phyloP scores from a whole-genome alignment of 2,329 filamentous ascomycete species.

The Exutisphaerella laricina region DNA sequence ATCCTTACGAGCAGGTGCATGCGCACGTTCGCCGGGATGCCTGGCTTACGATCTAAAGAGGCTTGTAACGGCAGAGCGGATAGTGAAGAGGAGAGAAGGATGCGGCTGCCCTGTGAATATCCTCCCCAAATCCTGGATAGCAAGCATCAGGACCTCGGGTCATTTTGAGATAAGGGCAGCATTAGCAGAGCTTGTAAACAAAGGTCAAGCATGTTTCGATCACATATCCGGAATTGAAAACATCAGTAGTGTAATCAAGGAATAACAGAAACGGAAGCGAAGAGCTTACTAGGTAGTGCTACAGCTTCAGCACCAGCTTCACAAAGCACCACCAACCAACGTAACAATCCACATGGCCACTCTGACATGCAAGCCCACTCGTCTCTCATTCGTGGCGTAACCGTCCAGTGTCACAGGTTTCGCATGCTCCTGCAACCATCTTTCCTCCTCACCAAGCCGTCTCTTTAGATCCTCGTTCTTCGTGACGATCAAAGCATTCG shows the following conservation, averaged over 20 bases:
- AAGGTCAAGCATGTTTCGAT: background rate
- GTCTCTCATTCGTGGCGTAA: conserved; percentile 72
- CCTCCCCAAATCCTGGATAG: no score
- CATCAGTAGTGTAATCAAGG: background rate
- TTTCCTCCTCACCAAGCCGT: conserved; percentile 71
- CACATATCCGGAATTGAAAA: background rate
- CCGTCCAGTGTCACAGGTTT: conserved; percentile 65
- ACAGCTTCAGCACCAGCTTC: conserved; percentile 18
- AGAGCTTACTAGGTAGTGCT: background rate
- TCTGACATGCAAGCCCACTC: conserved; percentile 77
- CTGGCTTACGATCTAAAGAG: no score
- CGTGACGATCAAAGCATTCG: conserved; percentile 81
- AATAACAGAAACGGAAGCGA: background rate
- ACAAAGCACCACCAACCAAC: conserved; percentile 81
- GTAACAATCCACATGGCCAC: conserved; percentile 92
- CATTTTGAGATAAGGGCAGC: no score
- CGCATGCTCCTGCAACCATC: conserved; percentile 72
- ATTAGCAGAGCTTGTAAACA: background rate
- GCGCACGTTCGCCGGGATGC: no score
- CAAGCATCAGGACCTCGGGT: no score
- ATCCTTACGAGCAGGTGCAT: no score
- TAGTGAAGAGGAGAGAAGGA: no score
- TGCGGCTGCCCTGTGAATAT: no score
- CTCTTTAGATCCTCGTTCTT: conserved; percentile 64
- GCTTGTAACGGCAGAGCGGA: no score